phyloP scores from a whole-genome alignment of 495 filamentous ascomycete species.

The Neurospora discreta region DNA sequence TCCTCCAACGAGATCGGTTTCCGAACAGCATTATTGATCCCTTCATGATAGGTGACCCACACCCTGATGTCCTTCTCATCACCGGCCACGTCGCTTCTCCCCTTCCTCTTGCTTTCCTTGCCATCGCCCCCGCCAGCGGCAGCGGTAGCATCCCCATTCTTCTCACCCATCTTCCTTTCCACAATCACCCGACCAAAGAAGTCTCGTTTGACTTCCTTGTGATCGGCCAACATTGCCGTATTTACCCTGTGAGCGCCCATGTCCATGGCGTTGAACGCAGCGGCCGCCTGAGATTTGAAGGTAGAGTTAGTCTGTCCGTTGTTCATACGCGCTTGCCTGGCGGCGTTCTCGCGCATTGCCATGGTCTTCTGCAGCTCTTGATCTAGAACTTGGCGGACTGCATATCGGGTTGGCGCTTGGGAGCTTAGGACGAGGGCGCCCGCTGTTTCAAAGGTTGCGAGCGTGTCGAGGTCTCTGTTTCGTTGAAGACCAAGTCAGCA shows the following conservation, averaged over 20 bases:
- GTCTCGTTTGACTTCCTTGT: conserved; percentile 56
- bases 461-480: conserved; percentile 46
- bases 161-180: conserved; percentile 28
- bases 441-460: conserved; percentile 51
- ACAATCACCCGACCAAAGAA: conserved; percentile 76
- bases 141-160: conserved; percentile 21
- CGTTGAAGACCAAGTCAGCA: neutral
- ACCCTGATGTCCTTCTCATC: conserved; percentile 47
- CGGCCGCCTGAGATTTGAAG: neutral
- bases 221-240: conserved; percentile 9
- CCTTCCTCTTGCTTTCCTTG: conserved; percentile 15
- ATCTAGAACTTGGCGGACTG: conserved; percentile 84
- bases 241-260: conserved; percentile 32
- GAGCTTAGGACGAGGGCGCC: conserved; percentile 32
- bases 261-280: neutral
- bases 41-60: conserved; percentile 93
- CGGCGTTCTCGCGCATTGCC: conserved; percentile 45
- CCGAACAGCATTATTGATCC: conserved; percentile 90
- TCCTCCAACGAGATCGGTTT: conserved; percentile 85
- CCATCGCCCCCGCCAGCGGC: conserved; percentile 7
- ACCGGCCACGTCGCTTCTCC: conserved; percentile 21
- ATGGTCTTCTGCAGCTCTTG: conserved; percentile 70
- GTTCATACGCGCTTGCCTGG: conserved; percentile 44
- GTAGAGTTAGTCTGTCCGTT: conserved; percentile 23
- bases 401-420: conserved; percentile 66